Percentiles rank a stretch among this genome's conserved stretches.
Conservation (phyloP, 257 asterid species). For the Fraxinus americana region DNA sequence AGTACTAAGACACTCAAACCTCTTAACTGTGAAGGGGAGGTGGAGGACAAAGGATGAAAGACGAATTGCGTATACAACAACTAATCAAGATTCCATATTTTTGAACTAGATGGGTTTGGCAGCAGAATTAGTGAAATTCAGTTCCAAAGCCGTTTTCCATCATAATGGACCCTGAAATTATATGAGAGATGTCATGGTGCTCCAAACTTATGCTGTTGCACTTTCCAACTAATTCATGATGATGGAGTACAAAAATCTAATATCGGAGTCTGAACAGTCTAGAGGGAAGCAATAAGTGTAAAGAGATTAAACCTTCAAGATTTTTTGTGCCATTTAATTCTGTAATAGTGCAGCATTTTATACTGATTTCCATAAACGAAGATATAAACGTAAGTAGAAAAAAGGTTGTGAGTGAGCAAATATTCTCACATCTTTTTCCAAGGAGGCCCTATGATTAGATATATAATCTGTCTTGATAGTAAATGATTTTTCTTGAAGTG, state of each 20-base stretch:
- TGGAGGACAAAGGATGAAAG: neutral
- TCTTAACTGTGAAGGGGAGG: neutral
- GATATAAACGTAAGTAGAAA: neutral
- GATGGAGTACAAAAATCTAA: neutral
- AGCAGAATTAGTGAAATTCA: neutral
- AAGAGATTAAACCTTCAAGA: neutral
- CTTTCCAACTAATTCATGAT: neutral
- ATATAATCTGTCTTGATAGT: slow-evolving; percentile 32
- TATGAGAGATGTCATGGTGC: neutral
- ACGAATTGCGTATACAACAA: neutral
- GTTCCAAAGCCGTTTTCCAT: neutral
- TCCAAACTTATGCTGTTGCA: neutral
- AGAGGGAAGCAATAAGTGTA: neutral
- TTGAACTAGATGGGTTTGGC: neutral
- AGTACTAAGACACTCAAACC: neutral
- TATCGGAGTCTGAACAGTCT: neutral
- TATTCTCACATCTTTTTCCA: slow-evolving; percentile 58
- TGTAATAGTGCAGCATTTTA: neutral
- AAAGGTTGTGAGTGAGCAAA: neutral
- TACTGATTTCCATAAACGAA: neutral
- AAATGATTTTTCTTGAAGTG: slow-evolving; percentile 32
- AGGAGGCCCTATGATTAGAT: slow-evolving; percentile 45
- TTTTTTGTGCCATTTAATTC: neutral
- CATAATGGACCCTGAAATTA: neutral
- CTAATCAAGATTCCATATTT: neutral